A percentile compares a stretch with the other conserved stretches of the same genome.
phyloP scores from a whole-genome alignment of 73 alveolate genomes.

The Paramecium biaurelia region DNA sequence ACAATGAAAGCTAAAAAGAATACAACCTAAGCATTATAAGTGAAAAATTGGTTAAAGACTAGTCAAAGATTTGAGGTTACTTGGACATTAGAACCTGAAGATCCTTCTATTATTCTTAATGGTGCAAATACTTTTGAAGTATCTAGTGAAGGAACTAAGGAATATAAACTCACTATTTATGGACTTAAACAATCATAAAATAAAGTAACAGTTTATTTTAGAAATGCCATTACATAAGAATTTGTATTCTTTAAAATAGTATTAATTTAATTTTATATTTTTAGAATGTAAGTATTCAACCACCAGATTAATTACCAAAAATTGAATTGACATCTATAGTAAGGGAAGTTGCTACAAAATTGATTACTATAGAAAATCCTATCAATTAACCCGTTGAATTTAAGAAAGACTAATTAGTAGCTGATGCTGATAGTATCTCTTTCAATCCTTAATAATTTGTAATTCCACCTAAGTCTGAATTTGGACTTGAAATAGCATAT shows the following conservation, averaged over 20 bases:
- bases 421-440: conserved; percentile 87
- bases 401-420: conserved; percentile 75
- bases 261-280: conserved; percentile 40
- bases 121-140: conserved; percentile 99
- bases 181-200: conserved; percentile 88
- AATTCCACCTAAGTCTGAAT: conserved; percentile 96
- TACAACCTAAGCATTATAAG: conserved; percentile 83
- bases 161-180: conserved; percentile 91
- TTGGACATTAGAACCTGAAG: conserved; percentile 95
- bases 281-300: conserved; percentile 72
- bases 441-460: conserved; percentile 88
- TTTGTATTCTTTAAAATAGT: conserved; percentile 84
- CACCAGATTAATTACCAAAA: conserved; percentile 79
- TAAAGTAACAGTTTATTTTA: conserved; percentile 92
- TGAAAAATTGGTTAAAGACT: conserved; percentile 95
- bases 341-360: conserved; percentile 91
- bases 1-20: conserved; percentile 92
- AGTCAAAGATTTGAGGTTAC: conserved; percentile 96
- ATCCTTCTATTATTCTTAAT: conserved; percentile 83
- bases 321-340: conserved; percentile 91
- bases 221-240: conserved; percentile 91
- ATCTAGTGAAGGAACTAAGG: conserved; percentile 91
- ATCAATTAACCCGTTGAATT: conserved; percentile 84
- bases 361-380: conserved; percentile 96
- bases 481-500: conserved; percentile 92